phyloP scores from a whole-genome alignment of 1,284 basidiomycete species.

The Boletus sp. region DNA sequence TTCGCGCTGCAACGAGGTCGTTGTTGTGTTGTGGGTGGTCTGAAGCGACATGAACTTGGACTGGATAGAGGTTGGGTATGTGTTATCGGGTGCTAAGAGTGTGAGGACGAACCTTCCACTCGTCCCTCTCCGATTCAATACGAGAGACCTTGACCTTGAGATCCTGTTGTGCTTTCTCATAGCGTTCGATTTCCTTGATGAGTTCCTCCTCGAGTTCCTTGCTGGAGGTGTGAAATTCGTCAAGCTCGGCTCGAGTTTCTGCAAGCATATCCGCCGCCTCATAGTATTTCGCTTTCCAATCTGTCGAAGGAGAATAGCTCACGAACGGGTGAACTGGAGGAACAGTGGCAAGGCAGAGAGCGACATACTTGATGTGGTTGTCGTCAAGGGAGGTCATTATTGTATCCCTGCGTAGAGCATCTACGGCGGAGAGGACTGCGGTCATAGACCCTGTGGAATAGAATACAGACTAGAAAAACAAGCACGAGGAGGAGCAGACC shows the following conservation, averaged over 20 bases:
- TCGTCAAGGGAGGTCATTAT: conserved; percentile 58
- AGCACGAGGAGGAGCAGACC: not conserved
- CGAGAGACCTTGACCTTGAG: conserved; percentile 71
- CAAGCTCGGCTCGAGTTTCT: conserved; percentile 83
- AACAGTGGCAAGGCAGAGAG: conserved; percentile 13
- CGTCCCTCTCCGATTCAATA: conserved; percentile 79
- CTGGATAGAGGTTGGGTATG: conserved; percentile 39
- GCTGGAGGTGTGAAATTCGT: conserved; percentile 88
- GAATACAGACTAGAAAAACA: conserved; percentile 27
- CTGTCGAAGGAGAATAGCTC: conserved; percentile 56
- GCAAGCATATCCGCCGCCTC: conserved; percentile 81
- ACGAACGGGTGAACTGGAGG: conserved; percentile 15
- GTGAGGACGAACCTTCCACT: conserved; percentile 75
- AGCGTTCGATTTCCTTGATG: conserved; percentile 82
- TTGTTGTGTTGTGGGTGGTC: conserved; percentile 85
- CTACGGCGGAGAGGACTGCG: conserved; percentile 57
- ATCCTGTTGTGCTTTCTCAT: conserved; percentile 82
- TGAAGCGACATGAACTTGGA: conserved; percentile 86
- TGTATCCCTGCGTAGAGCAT: conserved; percentile 55
- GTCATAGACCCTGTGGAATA: conserved; percentile 45
- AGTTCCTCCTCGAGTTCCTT: conserved; percentile 92
- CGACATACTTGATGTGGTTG: conserved; percentile 52
- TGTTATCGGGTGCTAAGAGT: not conserved
- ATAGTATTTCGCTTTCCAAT: conserved; percentile 84
- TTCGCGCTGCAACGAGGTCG: conserved; percentile 82